Conservation (phyloP, 176 grass and related monocot species). For the Rhynchospora pubera region DNA sequence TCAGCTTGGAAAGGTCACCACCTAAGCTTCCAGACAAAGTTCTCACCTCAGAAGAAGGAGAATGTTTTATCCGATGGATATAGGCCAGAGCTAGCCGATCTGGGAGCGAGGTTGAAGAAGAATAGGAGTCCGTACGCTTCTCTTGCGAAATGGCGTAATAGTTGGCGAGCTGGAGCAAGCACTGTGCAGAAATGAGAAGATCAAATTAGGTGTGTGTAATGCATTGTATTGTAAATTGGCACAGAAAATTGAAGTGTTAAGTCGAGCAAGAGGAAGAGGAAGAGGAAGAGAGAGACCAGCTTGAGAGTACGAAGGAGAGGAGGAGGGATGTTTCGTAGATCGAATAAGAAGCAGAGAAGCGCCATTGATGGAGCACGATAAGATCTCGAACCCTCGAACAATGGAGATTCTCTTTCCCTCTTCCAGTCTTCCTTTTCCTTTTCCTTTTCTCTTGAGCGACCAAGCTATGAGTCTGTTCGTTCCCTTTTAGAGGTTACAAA, state of each 20-base stretch:
- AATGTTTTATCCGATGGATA: conserved; percentile 29
- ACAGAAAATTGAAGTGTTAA: not conserved
- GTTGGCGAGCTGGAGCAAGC: conserved; percentile 75
- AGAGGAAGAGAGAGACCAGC: conserved; percentile 30
- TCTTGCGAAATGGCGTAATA: conserved; percentile 50
- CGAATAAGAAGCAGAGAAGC: conserved; percentile 90
- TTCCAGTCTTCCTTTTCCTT: too few species aligned
- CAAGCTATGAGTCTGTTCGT: too few species aligned
- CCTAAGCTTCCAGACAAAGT: not conserved
- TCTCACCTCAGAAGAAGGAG: conserved; percentile 49
- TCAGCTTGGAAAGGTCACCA: not conserved
- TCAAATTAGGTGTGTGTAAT: not conserved
- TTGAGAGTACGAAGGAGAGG: conserved; percentile 61
- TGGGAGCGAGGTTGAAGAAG: conserved; percentile 31
- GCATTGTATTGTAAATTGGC: not conserved
- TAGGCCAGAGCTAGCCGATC: conserved; percentile 69
- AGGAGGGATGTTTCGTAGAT: conserved; percentile 70
- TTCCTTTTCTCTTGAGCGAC: too few species aligned
- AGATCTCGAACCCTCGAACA: too few species aligned
- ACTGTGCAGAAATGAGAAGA: conserved; percentile 30
- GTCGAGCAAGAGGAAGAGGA: not conserved
- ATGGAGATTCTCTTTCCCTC: too few species aligned
- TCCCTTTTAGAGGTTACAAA: too few species aligned
- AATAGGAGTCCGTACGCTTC: conserved; percentile 2
- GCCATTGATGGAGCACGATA: conserved; percentile 43